Base-by-base conservation (phyloP, 257 asterid genomes). In the Eustoma russellianum region DNA sequence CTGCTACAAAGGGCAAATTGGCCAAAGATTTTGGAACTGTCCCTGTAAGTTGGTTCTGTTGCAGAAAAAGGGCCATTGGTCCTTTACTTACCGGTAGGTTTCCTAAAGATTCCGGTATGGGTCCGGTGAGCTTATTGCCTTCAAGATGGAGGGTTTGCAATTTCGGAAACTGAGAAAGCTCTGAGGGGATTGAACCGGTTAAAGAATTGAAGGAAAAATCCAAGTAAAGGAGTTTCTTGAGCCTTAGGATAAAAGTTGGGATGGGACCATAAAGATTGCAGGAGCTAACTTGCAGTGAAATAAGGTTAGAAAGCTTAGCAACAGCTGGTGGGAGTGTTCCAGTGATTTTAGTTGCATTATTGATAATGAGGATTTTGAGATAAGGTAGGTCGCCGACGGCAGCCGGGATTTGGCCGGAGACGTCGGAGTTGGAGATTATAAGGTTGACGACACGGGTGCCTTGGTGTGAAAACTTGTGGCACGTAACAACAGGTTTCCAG, bases 111-210 rank as follows among this genome's bases (percentile, higher is more conserved):
- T 63, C 76, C 0, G 93, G 86, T 38, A 83, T 73, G 9, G 1
- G 35, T 17, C 89, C 90, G 8, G 80, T 69, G 62, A 83, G 77
- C 9, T 65, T 70, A 71, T 83, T 83, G 11, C 71, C 64, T 57
- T 74, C 80, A 12, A 83, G 30, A 47, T 55, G 74, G 30, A 83
- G 68, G 0, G 53, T 72, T 11, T 3, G 13, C 17, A 79, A 64
- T 10, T 70, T 70, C 0, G 9, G 47, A 41, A 80, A 62, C 13
- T 74, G 64, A 57, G 30, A 56, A 48, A 79, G 70, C 17, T 60
- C 48, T 11, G 79, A 52, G 2, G 88, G 93, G 54, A 82, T 79
- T 0, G 76, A 33, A 9, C 88, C 85, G 5, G 65, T 48, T 54
- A 81, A 48, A 7, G 58, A 18, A 59, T 81, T 81, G 76, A 60